Evolutionary conservation across 805 yeast genomes (phyloP), one percentile per base, ranked within the genome.

Genomic region (Ogataea trehaloabstinens): DNA sequence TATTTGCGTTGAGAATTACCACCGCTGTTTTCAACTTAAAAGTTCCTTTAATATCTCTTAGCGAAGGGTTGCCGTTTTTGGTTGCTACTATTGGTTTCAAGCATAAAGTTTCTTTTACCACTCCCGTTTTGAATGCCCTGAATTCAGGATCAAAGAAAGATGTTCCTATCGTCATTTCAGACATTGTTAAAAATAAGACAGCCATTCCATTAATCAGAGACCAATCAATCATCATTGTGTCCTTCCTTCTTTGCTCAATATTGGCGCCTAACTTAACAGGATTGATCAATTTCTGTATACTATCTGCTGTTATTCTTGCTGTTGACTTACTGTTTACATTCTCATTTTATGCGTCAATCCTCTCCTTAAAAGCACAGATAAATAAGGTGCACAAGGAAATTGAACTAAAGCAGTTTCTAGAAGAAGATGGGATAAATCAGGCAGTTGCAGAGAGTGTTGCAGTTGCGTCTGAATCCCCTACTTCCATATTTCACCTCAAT

Each of bases 61-160:
- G 89, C 41, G 97, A 91, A 66, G 97, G 97, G 24, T 66, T 91
- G 32, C 99, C 99, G 17, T 91, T 91, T 63, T 74, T 91, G 55
- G 95, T 91, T 17, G 88, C 95, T 16, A 82, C 88, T 4, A 78
- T 91, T 56, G 99, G 98, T 2, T 91, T 91, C 64, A 89, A 87
- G 58, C 85, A 86, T 60, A 88, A 90, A 55, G 76, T 87, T 15
- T 70, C 78, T 10, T 72, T 89, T 46, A 83, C 96, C 1, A 66
- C 74, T 16, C 74, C 76, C 32, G 80, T 82, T 18, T 55, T 76
- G 51, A 61, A 64, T 28, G 67, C 73, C 19, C 58, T 71, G 12
- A 51, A 52, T 24, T 45, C 51, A 13, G 53, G 54, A 24, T 38
- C 51, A 5, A 44, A 53, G 19, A 43, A 51, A 16, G 62, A 58